Evolutionary conservation across 2,329 filamentous ascomycete species (phyloP).

Genomic region (Leptosphaerulina australis): DNA sequence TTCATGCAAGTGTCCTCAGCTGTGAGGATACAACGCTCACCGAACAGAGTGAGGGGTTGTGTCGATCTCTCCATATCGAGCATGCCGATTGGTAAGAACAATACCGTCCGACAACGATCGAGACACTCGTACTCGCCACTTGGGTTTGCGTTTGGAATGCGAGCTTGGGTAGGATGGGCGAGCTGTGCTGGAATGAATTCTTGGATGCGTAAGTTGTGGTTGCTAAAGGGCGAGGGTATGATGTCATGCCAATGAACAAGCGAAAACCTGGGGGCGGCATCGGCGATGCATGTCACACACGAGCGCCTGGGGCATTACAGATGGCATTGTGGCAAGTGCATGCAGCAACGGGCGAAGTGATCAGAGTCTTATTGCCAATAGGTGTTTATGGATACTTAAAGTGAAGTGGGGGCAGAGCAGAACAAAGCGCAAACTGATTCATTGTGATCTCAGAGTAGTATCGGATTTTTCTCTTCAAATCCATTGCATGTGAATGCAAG

Average conservation of each 20-base stretch:
- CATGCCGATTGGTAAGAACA: conserved; percentile 2
- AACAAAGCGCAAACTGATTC: conserved; percentile 1
- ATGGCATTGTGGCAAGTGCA: neutral
- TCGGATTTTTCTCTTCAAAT: conserved; percentile 2
- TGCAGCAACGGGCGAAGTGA: neutral
- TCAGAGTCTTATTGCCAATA: neutral
- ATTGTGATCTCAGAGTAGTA: conserved; percentile 12
- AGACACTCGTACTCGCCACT: neutral
- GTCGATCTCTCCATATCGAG: conserved; percentile 7
- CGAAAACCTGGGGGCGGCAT: conserved; percentile 1
- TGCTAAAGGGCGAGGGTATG: neutral
- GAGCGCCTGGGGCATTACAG: neutral
- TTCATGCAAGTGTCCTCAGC: neutral
- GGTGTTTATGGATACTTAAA: neutral
- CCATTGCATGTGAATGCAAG: conserved; percentile 2
- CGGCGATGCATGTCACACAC: conserved; percentile 4
- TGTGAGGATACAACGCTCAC: conserved; percentile 1
- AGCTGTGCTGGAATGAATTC: conserved; percentile 2
- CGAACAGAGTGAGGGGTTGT: conserved; percentile 12
- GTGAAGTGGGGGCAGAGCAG: neutral
- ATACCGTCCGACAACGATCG: neutral
- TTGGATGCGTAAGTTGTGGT: neutral
- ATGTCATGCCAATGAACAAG: conserved; percentile 16
- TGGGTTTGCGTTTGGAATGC: neutral
- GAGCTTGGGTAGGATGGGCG: conserved; percentile 6